phyloP scores from a whole-genome alignment of 2,329 filamentous ascomycete species.

The Zymoseptoria pseudotritici region DNA sequence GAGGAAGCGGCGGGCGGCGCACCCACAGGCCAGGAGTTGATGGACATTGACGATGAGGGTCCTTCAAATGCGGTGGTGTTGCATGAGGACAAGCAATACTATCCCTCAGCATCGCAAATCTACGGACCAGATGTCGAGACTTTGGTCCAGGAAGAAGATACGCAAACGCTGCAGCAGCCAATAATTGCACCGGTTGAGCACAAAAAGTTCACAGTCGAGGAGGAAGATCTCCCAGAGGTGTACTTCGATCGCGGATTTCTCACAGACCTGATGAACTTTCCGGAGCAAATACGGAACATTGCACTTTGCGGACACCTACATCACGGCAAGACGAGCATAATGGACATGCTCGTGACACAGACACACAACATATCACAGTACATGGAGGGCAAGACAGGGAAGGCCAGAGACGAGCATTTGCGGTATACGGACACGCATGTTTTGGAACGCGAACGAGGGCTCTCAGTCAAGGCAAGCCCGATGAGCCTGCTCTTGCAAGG shows the following conservation, averaged over 20 bases:
- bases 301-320: constrained; percentile 89
- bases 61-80: constrained; percentile 95
- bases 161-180: constrained; percentile 82
- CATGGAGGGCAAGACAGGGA: constrained; percentile 73
- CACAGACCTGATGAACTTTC: constrained; percentile 92
- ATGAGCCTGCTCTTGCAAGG: constrained; percentile 89
- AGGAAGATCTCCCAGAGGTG: constrained; percentile 84
- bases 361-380: constrained; percentile 80
- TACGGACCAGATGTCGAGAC: constrained; percentile 94
- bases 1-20: constrained; percentile 44
- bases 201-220: constrained; percentile 94
- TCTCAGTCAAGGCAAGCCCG: constrained; percentile 87
- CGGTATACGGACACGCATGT: constrained; percentile 91
- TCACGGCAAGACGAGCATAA: constrained; percentile 94
- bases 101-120: constrained; percentile 92
- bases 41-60: constrained; percentile 87
- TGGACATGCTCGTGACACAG: constrained; percentile 96
- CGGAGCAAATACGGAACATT: constrained; percentile 87
- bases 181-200: constrained; percentile 89
- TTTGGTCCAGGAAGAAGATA: constrained; percentile 92
- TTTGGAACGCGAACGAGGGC: constrained; percentile 77
- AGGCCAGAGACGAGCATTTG: constrained; percentile 77
- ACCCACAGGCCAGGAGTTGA: constrained; percentile 69
- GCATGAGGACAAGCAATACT: constrained; percentile 99
- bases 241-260: constrained; percentile 86